phyloP scores from a whole-genome alignment of 805 yeast genomes.

The Kuraishia ogatae region DNA sequence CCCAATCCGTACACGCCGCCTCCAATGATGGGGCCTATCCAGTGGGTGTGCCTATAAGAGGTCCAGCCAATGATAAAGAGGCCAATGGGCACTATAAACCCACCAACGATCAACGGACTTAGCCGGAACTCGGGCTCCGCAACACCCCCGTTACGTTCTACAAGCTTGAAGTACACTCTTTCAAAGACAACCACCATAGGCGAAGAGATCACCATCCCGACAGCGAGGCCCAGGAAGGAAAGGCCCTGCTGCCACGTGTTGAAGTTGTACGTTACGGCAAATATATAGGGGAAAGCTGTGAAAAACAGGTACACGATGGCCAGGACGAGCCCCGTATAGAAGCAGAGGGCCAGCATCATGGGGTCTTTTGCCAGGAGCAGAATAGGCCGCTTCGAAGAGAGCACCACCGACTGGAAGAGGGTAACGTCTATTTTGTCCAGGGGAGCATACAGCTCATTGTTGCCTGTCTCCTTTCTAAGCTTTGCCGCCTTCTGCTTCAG shows the following conservation, averaged over 20 bases:
- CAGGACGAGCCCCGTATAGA: constrained; percentile 48
- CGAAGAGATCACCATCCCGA: constrained; percentile 42
- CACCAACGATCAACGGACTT: constrained; percentile 51
- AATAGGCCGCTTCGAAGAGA: constrained; percentile 45
- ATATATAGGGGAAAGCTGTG: constrained; percentile 57
- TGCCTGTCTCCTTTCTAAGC: constrained; percentile 34
- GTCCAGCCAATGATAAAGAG: constrained; percentile 56
- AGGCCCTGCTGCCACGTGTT: constrained; percentile 48
- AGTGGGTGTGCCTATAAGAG: constrained; percentile 38
- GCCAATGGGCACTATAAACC: constrained; percentile 41
- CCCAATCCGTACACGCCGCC: constrained; percentile 34
- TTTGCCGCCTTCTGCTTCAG: constrained; percentile 44
- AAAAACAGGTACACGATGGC: constrained; percentile 59
- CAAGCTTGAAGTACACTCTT: constrained; percentile 21
- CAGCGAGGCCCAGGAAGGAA: constrained; percentile 51
- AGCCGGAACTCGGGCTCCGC: constrained; percentile 48
- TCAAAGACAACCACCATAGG: constrained; percentile 22
- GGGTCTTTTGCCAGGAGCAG: constrained; percentile 39
- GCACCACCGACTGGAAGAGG: constrained; percentile 26
- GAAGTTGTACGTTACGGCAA: constrained; percentile 42
- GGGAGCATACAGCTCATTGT: constrained; percentile 29
- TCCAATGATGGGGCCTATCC: constrained; percentile 45
- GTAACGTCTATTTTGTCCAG: constrained; percentile 28
- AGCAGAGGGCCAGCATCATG: constrained; percentile 44
- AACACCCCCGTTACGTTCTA: constrained; percentile 29